Percentiles rank a stretch among this genome's conserved stretches.
These are phyloP conservation scores for Selaginella tamariscina DNA, from an alignment of 75 land plant genomes.

Conservation along the genomic window DNA sequence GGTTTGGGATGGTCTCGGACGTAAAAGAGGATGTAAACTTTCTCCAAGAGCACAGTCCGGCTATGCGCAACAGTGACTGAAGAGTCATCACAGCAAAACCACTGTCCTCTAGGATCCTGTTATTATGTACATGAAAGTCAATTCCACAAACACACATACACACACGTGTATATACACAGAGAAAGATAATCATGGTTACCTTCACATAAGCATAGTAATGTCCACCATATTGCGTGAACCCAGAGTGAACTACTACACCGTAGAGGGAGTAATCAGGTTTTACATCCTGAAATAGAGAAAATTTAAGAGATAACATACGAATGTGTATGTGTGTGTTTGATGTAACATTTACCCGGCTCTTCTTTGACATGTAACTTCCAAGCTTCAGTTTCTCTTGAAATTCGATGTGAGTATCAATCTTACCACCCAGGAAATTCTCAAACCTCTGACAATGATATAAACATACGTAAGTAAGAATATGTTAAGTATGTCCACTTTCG, in stretches of 20 bases:
- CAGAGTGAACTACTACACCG: constrained; percentile 88
- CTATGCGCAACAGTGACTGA: constrained; percentile 46
- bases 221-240: constrained; percentile 76
- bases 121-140: neutral
- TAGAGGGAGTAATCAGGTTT: constrained; percentile 76
- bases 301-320: neutral
- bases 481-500: too few species aligned
- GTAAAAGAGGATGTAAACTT: constrained; percentile 85
- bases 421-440: constrained; percentile 69
- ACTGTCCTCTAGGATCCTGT: constrained; percentile 69
- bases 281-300: constrained; percentile 47
- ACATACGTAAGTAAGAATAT: neutral
- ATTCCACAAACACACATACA: neutral
- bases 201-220: constrained; percentile 98
- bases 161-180: neutral
- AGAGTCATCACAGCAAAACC: constrained; percentile 97
- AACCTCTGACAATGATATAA: constrained; percentile 51
- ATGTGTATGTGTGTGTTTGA: neutral
- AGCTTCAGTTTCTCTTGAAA: constrained; percentile 46
- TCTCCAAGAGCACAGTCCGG: constrained; percentile 69
- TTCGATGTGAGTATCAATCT: constrained; percentile 59
- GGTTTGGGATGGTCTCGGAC: constrained; percentile 24
- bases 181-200: constrained; percentile 30
- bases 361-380: constrained; percentile 50
- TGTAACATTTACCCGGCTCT: constrained; percentile 45